Percentiles rank a stretch among this genome's conserved stretches.
phyloP scores from a whole-genome alignment of 2,329 filamentous ascomycete genomes.

The Colletotrichum musae region DNA sequence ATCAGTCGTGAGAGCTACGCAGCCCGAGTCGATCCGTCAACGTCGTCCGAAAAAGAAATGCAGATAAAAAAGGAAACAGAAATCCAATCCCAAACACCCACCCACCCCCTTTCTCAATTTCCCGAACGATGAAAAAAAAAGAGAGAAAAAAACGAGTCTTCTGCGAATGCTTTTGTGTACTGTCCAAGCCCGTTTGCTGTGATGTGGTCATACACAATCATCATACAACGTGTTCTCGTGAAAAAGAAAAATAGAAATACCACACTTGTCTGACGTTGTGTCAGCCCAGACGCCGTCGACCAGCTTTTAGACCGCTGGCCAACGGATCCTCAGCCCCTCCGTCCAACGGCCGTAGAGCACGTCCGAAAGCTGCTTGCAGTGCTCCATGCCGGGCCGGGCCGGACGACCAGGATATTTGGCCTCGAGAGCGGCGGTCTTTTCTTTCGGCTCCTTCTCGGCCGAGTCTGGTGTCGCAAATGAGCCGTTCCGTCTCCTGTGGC shows the following conservation, averaged over 20 bases:
- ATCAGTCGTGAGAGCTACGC: constrained; percentile 39
- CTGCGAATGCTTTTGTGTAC: constrained; percentile 41
- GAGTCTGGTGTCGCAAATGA: constrained; percentile 51
- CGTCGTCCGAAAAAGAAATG: background rate
- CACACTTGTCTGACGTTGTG: background rate
- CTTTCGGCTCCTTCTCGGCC: constrained; percentile 62
- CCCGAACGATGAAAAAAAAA: constrained; percentile 16
- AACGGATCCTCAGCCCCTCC: constrained; percentile 82
- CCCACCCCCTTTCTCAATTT: constrained; percentile 7
- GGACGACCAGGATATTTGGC: constrained; percentile 70
- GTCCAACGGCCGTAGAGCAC: constrained; percentile 93
- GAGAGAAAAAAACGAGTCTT: background rate
- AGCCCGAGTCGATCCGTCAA: constrained; percentile 17
- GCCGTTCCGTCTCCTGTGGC: constrained; percentile 78
- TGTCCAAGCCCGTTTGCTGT: constrained; percentile 39
- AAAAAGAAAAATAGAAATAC: constrained; percentile 23
- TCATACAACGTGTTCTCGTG: constrained; percentile 41
- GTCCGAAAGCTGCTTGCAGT: constrained; percentile 89
- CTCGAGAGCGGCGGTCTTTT: constrained; percentile 64
- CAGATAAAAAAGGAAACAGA: background rate
- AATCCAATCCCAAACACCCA: constrained; percentile 15
- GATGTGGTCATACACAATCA: constrained; percentile 41
- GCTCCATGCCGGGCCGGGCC: constrained; percentile 84
- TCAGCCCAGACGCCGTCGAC: background rate
- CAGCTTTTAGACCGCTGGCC: constrained; percentile 63